Conservation (phyloP, 768 basidiomycete genomes). For the Leccinum longicurvipes region DNA sequence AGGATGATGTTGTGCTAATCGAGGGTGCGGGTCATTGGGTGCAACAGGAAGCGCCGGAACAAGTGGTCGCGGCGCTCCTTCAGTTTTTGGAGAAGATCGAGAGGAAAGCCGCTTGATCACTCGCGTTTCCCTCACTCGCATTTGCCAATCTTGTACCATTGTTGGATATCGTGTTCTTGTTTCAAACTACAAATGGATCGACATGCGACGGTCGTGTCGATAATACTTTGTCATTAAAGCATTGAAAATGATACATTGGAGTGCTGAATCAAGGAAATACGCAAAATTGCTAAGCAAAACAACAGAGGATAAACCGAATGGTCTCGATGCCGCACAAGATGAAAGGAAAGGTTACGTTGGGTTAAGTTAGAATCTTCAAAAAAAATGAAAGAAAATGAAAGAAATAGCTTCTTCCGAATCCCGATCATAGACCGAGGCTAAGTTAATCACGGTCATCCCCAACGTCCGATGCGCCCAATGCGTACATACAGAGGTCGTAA, state of each 20-base stretch:
- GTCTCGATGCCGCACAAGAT: constrained; percentile 4
- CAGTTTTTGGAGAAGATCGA: constrained; percentile 37
- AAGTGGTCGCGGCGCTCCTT: constrained; percentile 39
- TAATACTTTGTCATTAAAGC: constrained; percentile 15
- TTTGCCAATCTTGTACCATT: background rate
- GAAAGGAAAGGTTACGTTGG: background rate
- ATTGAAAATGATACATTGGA: constrained; percentile 22
- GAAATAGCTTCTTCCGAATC: background rate
- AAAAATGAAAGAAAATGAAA: background rate
- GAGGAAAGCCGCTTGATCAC: background rate
- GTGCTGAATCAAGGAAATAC: constrained; percentile 15
- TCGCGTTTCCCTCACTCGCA: background rate
- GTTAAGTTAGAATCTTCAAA: constrained; percentile 8
- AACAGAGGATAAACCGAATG: constrained; percentile 14
- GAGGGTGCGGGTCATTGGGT: constrained; percentile 63
- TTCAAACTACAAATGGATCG: constrained; percentile 15
- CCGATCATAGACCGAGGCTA: background rate
- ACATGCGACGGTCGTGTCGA: constrained; percentile 12
- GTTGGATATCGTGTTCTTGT: background rate
- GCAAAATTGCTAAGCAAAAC: constrained; percentile 25
- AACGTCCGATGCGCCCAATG: background rate
- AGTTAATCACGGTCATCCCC: background rate
- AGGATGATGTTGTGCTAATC: constrained; percentile 49
- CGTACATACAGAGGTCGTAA: background rate
- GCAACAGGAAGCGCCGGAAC: constrained; percentile 51